Percentiles rank a stretch among this genome's conserved stretches.
Conservation (phyloP, 1,284 basidiomycete species). For the Boletus sp. region DNA sequence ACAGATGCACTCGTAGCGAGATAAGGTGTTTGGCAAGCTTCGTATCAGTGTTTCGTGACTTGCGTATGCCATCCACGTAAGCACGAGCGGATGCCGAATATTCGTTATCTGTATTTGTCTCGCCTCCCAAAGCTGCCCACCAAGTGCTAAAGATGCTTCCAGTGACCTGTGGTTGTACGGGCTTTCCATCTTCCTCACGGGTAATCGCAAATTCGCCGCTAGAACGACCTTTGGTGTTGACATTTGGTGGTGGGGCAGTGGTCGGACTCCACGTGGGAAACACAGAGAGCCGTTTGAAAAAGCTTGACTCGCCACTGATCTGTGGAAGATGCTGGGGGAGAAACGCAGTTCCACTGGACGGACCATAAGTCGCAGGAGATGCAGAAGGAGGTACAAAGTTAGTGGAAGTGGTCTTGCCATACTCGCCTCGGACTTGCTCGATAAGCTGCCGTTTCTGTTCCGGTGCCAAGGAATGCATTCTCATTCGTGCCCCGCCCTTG, state of each 20-base stretch:
- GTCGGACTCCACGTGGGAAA: conserved; percentile 60
- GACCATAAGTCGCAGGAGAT: conserved; percentile 60
- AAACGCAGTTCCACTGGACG: conserved; percentile 56
- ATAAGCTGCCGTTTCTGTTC: conserved; percentile 76
- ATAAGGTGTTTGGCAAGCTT: conserved; percentile 80
- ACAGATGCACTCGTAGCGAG: conserved; percentile 83
- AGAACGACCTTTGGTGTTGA: conserved; percentile 39
- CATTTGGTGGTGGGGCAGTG: conserved; percentile 36
- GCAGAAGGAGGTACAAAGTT: conserved; percentile 36
- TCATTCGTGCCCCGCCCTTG: conserved; percentile 67
- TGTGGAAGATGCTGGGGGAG: conserved; percentile 68
- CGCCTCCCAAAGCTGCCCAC: conserved; percentile 69
- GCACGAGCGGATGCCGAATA: conserved; percentile 54
- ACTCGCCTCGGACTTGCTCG: conserved; percentile 46
- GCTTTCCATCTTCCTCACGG: conserved; percentile 38
- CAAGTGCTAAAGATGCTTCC: conserved; percentile 77
- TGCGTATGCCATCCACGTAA: conserved; percentile 64
- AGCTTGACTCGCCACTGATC: conserved; percentile 64
- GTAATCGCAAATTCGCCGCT: conserved; percentile 44
- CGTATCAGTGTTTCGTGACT: conserved; percentile 54
- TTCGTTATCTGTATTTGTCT: conserved; percentile 45
- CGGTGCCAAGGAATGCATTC: conserved; percentile 65
- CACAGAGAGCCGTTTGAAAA: conserved; percentile 78
- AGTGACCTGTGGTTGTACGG: conserved; percentile 67
- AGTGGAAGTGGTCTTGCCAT: conserved; percentile 28